Evolutionary conservation across 2,329 filamentous ascomycete genomes (phyloP), one percentile per base, ranked within the genome.

Genomic region (Thelonectria discophora): DNA sequence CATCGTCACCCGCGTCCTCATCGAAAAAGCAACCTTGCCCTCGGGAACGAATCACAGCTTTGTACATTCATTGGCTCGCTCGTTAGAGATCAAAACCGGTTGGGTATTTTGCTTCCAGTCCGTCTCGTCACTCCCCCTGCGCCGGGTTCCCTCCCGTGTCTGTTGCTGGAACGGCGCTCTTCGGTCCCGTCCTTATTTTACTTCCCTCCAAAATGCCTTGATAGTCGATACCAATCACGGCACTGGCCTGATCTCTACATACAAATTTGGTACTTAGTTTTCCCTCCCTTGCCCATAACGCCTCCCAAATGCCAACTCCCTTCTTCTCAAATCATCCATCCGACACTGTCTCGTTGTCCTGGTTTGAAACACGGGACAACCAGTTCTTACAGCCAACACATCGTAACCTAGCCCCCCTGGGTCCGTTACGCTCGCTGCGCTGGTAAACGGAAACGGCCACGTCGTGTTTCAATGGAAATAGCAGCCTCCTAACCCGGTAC

Each of bases 201-300:
- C 34, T 37, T 11, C 12, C 52, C 51, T 51, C 30, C 37, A 18
- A 32, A 39, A 55, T 30, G 27, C 27, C 45, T 42, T 34, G 42
- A 46, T 53, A 46, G 34, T 61, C 52, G 48, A 48, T 48, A 27
- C 55, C 27, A 47, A 39, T 27, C 15, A 15, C 2, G 7, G 58
- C 54, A 45, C 37, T 21, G 34, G 17, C 46, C 13, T 62, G 58
- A n/a, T 42, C 17, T 58, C 54, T 62, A 62, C 59, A 60, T 24
- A 46, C 20, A 34, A 37, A 37, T 11, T 37, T 37, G 34, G 15
- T 54, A 30, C 27, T 30, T 30, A 8, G 27, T 62, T 50, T 40
- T 39, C 47, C 50, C 55, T 18, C 55, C 40, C 55, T 46, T 54
- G 55, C 59, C 59, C 54, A 62, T 62, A 62, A 62, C 58, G 55